Base-by-base conservation (phyloP, 2,329 filamentous ascomycete genomes). In the Fusarium foetens region DNA sequence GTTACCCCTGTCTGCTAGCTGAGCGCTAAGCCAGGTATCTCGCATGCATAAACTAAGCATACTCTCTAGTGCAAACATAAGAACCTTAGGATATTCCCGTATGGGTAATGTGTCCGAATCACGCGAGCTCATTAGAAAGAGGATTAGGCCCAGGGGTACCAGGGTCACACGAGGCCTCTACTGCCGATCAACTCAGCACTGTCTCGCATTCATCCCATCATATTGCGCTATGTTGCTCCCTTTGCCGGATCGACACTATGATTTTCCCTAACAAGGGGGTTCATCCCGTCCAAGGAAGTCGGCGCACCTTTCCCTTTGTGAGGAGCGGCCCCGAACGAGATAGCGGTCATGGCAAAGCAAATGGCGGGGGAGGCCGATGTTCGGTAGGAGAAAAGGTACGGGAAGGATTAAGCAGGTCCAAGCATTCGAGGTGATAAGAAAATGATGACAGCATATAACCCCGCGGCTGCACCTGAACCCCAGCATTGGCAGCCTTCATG, bases 1-100 rank as follows among this genome's bases (percentile, higher is more conserved):
- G 29, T 17, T 36, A 62, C 39, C 58, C 58, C 43, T 46, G 66
- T 35, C 45, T 31, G 9, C 27, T 51, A 64, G 58, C n/a, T 27
- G 39, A 38, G 29, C 65, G 65, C 66, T 64, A 68, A 53, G 31
- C 45, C 19, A 58, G 45, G 64, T 41, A 42, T 58, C 35, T 14
- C 23, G 65, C 66, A 64, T 64, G 66, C 66, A 69, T 69, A 69
- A 68, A 64, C 42, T 45, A 68, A 68, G 66, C 66, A 68, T 68
- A 69, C 45, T 52, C 39, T 38, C n/a, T 68, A 69, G 65, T 58
- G 33, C 39, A 57, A 45, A 68, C 66, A 68, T 69, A 68, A 69
- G 66, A 48, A 58, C 66, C 66, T 68, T 39, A 17, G 48, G 17
- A 69, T 48, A 48, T 68, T 68, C 66, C 66, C 45, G 45, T 52